phyloP scores from a whole-genome alignment of 2,329 filamentous ascomycete species.

The Arachnomyces sp. region DNA sequence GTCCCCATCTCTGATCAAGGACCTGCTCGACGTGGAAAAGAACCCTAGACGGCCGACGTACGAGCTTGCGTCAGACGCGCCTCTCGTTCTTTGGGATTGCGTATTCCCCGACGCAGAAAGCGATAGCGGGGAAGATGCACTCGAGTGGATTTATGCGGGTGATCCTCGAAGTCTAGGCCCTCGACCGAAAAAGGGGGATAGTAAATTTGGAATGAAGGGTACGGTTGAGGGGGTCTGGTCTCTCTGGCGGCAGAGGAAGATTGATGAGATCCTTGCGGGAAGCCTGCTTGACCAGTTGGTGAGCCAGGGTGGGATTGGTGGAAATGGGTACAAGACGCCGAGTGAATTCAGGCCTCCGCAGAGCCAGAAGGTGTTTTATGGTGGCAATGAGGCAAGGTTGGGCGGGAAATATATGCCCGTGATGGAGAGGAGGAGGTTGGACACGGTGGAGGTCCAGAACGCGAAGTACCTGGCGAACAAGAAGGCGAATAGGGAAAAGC shows the following conservation, averaged over 20 bases:
- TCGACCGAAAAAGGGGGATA: slow-evolving; percentile 40
- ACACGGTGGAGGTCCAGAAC: slow-evolving; percentile 55
- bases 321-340: slow-evolving; percentile 16
- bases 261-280: slow-evolving; percentile 77
- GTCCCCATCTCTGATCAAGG: slow-evolving; percentile 59
- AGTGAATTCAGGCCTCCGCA: slow-evolving; percentile 21
- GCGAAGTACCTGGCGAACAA: slow-evolving; percentile 48
- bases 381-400: slow-evolving; percentile 45
- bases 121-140: slow-evolving; percentile 46
- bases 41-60: slow-evolving; percentile 76
- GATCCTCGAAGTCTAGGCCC: slow-evolving; percentile 44
- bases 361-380: slow-evolving; percentile 50
- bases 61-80: slow-evolving; percentile 80
- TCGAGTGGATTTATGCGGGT: slow-evolving; percentile 73
- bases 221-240: slow-evolving; percentile 72
- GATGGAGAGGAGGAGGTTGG: slow-evolving; percentile 48
- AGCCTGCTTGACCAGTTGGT: slow-evolving; percentile 60
- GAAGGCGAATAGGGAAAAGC: slow-evolving; percentile 32
- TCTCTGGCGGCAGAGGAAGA: slow-evolving; percentile 73
- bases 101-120: slow-evolving; percentile 59
- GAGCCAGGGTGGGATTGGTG: slow-evolving; percentile 26
- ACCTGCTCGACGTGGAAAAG: slow-evolving; percentile 63
- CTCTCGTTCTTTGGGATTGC: slow-evolving; percentile 93
- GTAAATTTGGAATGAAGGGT: slow-evolving; percentile 57
- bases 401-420: slow-evolving; percentile 52